Conservation (phyloP, 805 yeast genomes). For the Saturnispora sanitii region DNA sequence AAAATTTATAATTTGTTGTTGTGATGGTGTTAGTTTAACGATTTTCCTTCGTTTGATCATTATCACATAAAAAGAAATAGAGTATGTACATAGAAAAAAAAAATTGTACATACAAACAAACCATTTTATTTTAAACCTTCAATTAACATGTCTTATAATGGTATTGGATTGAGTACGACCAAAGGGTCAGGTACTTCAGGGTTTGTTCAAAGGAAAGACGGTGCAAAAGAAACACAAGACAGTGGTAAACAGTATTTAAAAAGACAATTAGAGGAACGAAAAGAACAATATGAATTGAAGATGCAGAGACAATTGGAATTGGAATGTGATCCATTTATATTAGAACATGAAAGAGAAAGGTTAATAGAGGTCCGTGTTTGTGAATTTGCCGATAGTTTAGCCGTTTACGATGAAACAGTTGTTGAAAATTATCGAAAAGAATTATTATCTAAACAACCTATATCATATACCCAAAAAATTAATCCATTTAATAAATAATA, state of each 20-base stretch:
- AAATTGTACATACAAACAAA: background rate
- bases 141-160: constrained; percentile 42
- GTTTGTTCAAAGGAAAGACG: constrained; percentile 39
- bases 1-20: constrained; percentile 62
- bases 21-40: constrained; percentile 59
- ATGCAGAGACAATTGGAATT: background rate
- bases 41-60: constrained; percentile 2
- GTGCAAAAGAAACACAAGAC: constrained; percentile 18
- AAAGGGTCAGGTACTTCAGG: constrained; percentile 61
- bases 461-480: background rate
- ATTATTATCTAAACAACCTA: background rate
- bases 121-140: background rate
- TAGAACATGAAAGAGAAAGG: background rate
- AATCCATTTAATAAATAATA: background rate
- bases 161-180: constrained; percentile 46
- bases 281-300: background rate
- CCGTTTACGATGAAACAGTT: background rate
- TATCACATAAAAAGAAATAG: too few relatives aligned
- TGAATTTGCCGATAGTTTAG: background rate
- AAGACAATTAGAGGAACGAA: constrained; percentile 23
- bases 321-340: background rate
- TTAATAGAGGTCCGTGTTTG: background rate
- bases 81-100: too few relatives aligned
- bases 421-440: background rate
- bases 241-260: constrained; percentile 30